Evolutionary conservation across 495 filamentous ascomycete species (phyloP).

Genomic region (Aspergillus biplanus): DNA sequence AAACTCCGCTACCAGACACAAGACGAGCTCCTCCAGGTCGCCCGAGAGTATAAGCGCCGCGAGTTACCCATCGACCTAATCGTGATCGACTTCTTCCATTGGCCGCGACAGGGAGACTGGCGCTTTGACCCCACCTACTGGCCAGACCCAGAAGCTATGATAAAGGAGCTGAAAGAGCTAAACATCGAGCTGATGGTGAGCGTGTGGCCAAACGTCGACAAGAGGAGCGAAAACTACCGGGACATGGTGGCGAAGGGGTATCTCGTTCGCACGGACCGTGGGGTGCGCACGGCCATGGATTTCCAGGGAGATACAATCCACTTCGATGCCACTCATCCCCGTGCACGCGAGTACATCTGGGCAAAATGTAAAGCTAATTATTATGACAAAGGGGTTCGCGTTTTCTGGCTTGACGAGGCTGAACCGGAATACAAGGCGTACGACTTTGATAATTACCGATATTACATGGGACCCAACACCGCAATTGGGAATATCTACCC

Average conservation of each 20-base stretch:
- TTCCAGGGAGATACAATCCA: constrained; percentile 55
- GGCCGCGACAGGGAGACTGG: constrained; percentile 61
- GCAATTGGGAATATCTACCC: constrained; percentile 61
- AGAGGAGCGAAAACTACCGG: constrained; percentile 50
- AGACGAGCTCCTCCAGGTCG: constrained; percentile 57
- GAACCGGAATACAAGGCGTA: constrained; percentile 62
- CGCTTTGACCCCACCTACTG: constrained; percentile 59
- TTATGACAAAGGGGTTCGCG: constrained; percentile 55
- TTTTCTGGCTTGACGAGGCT: constrained; percentile 66
- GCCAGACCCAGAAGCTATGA: constrained; percentile 62
- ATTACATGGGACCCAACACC: constrained; percentile 54
- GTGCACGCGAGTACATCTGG: constrained; percentile 55
- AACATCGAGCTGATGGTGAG: constrained; percentile 62
- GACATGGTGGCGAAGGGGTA: constrained; percentile 58
- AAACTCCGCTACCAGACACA: constrained; percentile 63
- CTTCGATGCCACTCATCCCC: constrained; percentile 60
- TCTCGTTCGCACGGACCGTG: constrained; percentile 57
- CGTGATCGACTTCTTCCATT: constrained; percentile 64
- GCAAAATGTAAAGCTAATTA: constrained; percentile 56
- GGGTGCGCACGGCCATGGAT: constrained; percentile 54
- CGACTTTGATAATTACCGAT: constrained; percentile 62
- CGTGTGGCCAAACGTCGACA: constrained; percentile 62
- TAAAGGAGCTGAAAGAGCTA: constrained; percentile 53
- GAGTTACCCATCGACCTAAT: constrained; percentile 58
- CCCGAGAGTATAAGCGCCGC: constrained; percentile 54